Conservation (phyloP, 2,329 filamentous ascomycete species). For the Pseudogymnoascus sp. region DNA sequence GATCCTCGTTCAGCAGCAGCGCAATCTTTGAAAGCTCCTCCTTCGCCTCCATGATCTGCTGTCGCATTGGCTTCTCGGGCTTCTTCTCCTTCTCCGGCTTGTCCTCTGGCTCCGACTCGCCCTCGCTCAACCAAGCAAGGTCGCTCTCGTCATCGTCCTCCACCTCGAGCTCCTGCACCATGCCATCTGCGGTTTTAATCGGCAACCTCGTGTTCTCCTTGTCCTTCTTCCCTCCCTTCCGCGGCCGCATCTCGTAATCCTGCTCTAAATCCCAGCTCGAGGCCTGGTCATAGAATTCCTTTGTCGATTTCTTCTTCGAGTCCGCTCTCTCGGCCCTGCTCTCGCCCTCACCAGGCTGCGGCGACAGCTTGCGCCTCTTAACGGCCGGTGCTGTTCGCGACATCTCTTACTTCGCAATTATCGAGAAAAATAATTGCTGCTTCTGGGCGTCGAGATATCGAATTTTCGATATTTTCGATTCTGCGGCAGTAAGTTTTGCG, state of each 20-base stretch:
- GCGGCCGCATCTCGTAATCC: constrained; percentile 73
- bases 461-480: constrained; percentile 10
- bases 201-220: constrained; percentile 67
- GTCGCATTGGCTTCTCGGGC: constrained; percentile 61
- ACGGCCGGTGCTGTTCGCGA: constrained; percentile 27
- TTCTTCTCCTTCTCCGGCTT: constrained; percentile 43
- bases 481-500: constrained; percentile 16
- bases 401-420: constrained; percentile 16
- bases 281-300: constrained; percentile 60
- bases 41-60: constrained; percentile 80
- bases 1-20: constrained; percentile 75
- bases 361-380: constrained; percentile 52
- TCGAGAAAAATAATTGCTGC: constrained; percentile 3
- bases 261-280: constrained; percentile 87
- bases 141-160: constrained; percentile 50
- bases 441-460: background rate
- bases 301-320: constrained; percentile 11
- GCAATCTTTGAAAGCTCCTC: constrained; percentile 86
- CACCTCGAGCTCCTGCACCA: constrained; percentile 52
- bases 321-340: constrained; percentile 17
- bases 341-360: constrained; percentile 37
- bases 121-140: constrained; percentile 53
- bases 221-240: constrained; percentile 67
- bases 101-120: constrained; percentile 39
- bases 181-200: constrained; percentile 76